Percentiles rank a stretch among this genome's conserved stretches.
These are phyloP conservation scores for Anisodus acutangulus DNA, from an alignment of 257 asterid genomes.

Conservation along the genomic window DNA sequence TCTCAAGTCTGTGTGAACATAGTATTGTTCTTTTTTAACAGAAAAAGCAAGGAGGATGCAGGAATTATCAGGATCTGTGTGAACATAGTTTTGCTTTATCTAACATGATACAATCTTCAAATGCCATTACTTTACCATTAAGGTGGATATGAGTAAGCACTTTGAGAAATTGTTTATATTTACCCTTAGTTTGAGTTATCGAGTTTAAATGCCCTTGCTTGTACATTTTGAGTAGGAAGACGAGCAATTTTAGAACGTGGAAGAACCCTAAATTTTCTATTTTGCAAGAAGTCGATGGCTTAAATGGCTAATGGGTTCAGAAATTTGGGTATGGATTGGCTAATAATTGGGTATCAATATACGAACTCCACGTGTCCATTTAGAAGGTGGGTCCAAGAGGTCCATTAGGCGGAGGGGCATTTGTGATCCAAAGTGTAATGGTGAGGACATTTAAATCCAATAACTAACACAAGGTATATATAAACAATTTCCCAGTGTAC, in stretches of 20 bases:
- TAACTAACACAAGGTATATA: constrained; percentile 1
- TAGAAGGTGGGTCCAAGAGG: constrained; percentile 10
- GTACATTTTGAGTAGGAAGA: neutral
- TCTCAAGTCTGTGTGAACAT: neutral
- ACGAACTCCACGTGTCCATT: neutral
- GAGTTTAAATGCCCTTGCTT: neutral
- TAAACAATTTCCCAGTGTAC: neutral
- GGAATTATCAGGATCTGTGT: neutral
- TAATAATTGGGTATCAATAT: neutral
- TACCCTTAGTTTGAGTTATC: neutral
- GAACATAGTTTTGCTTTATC: neutral
- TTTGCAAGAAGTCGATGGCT: neutral
- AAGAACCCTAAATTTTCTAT: neutral
- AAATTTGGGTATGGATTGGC: constrained; percentile 7
- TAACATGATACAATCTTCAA: neutral
- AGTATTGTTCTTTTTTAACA: neutral
- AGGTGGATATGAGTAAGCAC: constrained; percentile 2
- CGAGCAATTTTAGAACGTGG: neutral
- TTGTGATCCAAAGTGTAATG: neutral
- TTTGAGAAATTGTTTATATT: constrained; percentile 9
- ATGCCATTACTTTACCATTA: neutral
- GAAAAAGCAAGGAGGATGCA: neutral
- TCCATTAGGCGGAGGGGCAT: neutral
- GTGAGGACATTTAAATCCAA: neutral
- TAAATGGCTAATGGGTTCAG: neutral